Percentiles rank a stretch among this genome's conserved stretches.
phyloP scores from a whole-genome alignment of 805 yeast species.

The Sugiyamaella smithiae region DNA sequence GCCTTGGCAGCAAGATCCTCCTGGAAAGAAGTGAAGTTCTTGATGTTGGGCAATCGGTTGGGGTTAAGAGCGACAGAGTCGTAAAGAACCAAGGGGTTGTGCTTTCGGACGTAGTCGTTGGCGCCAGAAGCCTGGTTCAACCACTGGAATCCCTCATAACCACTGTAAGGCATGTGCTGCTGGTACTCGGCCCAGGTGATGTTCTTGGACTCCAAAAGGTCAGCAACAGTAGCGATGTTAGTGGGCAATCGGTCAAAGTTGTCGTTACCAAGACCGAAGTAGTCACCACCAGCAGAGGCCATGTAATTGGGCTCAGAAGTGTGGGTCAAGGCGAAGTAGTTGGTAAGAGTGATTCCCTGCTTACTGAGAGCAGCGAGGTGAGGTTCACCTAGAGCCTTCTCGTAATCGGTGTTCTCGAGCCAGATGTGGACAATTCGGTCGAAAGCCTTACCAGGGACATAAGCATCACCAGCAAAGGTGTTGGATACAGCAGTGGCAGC shows the following conservation, averaged over 20 bases:
- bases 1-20: conserved; percentile 39
- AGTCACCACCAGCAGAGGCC: conserved; percentile 51
- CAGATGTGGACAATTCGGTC: conserved; percentile 45
- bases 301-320: conserved; percentile 56
- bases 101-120: conserved; percentile 51
- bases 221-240: conserved; percentile 49
- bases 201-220: conserved; percentile 44
- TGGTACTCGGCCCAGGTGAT: conserved; percentile 56
- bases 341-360: conserved; percentile 46
- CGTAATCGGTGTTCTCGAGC: conserved; percentile 52
- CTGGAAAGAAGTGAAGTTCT: conserved; percentile 46
- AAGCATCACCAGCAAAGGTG: conserved; percentile 29
- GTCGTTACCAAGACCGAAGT: conserved; percentile 48
- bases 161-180: conserved; percentile 53
- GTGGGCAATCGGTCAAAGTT: conserved; percentile 44
- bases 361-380: conserved; percentile 43
- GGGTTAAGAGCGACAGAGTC: conserved; percentile 39
- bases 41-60: conserved; percentile 43
- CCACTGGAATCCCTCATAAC: conserved; percentile 48
- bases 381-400: conserved; percentile 47
- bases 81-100: conserved; percentile 47
- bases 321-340: conserved; percentile 52
- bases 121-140: conserved; percentile 42
- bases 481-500: conserved; percentile 36
- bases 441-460: conserved; percentile 42